Evolutionary conservation across 1,284 basidiomycete species (phyloP), one percentile per base, ranked within the genome.

Genomic region (Tausonia pullulans): DNA sequence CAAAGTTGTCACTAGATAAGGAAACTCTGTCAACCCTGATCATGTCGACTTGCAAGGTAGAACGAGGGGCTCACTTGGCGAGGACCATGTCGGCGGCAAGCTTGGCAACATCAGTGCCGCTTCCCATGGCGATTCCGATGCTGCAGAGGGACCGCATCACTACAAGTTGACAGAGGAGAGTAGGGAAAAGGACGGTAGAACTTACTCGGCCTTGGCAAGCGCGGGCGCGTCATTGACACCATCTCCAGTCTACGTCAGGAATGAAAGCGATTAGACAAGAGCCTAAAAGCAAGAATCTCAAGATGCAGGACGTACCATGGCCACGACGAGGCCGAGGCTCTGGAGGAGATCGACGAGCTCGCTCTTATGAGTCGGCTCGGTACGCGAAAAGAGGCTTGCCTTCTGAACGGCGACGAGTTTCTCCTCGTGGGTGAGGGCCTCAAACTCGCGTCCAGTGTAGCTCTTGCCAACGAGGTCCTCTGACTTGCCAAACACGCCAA

Each of bases 91-190:
- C 95, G 9, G 94, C 92, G 9, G 96, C 96, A 69, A 97, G 82
- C 78, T 98, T 98, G 66, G 96, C 95, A 43, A 99, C 96, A 74
- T 99, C 96, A 0, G 95, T 98, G 60, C 95, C 96, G 68, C 88
- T 91, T 58, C 95, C 95, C 95, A 98, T 98, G n/a, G 92, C 89
- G 64, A 98, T 89, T 72, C 95, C 95, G 71, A 98, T 97, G 72
- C 52, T 53, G 52, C 52, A 53, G 39, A 40, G 39, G 46, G 6
- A 46, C n/a, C 14, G 16, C 14, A 7, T 7, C 14, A 53, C 11
- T 9, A 11, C 39, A 27, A 53, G 52, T 53, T 13, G 44, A 49
- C 45, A 49, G 52, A 10, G 7, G 13, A 9, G 46, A 41, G 5
- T 39, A 11, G 27, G 52, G n/a, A 27, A 2, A 43, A 13, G n/a